Base-by-base conservation (phyloP, 2,329 filamentous ascomycete species). In the Teratosphaeria pseudoeucalypti region DNA sequence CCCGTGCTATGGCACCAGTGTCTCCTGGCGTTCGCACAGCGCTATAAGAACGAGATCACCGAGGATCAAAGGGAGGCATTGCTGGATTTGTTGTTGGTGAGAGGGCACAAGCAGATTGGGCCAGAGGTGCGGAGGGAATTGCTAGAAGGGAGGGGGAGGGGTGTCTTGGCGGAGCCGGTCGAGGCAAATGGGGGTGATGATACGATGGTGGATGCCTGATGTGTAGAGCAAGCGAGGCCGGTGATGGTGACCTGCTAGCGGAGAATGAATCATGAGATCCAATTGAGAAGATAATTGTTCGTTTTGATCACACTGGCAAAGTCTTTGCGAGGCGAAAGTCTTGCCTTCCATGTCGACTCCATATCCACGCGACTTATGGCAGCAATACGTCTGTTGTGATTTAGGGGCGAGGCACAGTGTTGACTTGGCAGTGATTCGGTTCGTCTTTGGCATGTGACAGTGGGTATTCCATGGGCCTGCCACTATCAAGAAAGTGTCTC, bases 1-100 rank as follows among this genome's bases (percentile, higher is more conserved):
- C 94, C 95, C 0, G 91, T 99, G 7, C 85, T 99, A 59, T 99
- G 92, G 91, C 94, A 99, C 74, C 92, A 97, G 77, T 91, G 88
- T 67, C 79, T 99, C 34, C 77, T 99, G 58, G 88, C 90, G 1
- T 99, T 99, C 76, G 91, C 94, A 29, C 89, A 96, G 76, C 82
- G 92, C 59, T 99, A 97, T 76, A 86, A 91, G 70, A 95, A 96
- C 66, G 92, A 97, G 73, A 92, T 96, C 67, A 96, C 91, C 1
- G 92, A 96, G 73, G 92, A 96, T 66, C 92, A 96, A 78, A 81
- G 92, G 67, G 92, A 99, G 76, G 89, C 91, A 0, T 76, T 99
- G 56, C 78, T 99, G 6, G 94, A 99, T 76, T 76, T 99, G 61
- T 78, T 99, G 19, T 79, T 96, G 52, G 86, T 85, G 3, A 85